phyloP scores from a whole-genome alignment of 331 rosid species.

The Prunus yedoensis region DNA sequence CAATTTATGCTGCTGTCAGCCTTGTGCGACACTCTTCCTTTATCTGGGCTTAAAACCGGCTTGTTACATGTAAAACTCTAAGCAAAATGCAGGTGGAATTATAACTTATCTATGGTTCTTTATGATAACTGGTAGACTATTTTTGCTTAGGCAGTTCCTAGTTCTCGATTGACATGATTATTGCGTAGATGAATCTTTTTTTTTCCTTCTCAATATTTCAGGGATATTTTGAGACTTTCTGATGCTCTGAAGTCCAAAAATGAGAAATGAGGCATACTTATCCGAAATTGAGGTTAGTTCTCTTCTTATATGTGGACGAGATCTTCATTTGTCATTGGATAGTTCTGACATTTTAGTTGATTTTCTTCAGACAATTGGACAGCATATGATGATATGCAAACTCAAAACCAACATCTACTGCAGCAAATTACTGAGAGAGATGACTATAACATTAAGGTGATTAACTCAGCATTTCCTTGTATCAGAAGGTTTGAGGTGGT shows the following conservation, averaged over 20 bases:
- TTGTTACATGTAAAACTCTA: background rate
- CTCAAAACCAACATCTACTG: slow-evolving; percentile 93
- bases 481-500: background rate
- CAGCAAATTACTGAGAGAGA: slow-evolving; percentile 98
- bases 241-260: slow-evolving; percentile 71
- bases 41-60: background rate
- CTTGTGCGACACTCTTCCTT: background rate
- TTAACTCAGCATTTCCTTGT: background rate
- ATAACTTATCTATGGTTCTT: slow-evolving; percentile 4
- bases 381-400: slow-evolving; percentile 98
- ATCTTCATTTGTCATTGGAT: slow-evolving; percentile 22
- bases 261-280: slow-evolving; percentile 86
- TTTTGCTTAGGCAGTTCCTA: background rate
- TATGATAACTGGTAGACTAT: background rate
- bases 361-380: slow-evolving; percentile 80
- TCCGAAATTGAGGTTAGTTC: slow-evolving; percentile 93
- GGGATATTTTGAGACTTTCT: slow-evolving; percentile 55
- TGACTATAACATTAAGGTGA: slow-evolving; percentile 96
- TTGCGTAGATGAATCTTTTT: background rate
- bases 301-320: slow-evolving; percentile 17
- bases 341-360: slow-evolving; percentile 20
- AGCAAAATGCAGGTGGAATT: background rate
- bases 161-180: background rate
- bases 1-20: background rate
- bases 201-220: slow-evolving; percentile 38